phyloP scores from a whole-genome alignment of 768 basidiomycete genomes.

The Boletus sp. region DNA sequence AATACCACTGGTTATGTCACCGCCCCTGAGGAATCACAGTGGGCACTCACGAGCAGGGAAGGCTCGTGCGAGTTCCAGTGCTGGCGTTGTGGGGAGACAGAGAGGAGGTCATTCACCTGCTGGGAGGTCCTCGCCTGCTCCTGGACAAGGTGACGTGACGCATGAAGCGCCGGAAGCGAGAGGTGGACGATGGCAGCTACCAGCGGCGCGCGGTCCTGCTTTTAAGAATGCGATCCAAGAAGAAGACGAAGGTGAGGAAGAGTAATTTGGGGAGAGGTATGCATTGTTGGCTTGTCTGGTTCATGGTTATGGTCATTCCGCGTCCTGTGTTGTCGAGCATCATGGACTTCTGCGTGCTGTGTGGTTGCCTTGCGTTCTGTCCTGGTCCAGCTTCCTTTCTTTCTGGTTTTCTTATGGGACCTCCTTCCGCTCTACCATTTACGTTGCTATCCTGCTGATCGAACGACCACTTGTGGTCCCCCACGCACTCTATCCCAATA shows the following conservation, averaged over 20 bases:
- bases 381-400: not conserved
- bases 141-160: slow-evolving; percentile 40
- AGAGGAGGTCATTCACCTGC: slow-evolving; percentile 60
- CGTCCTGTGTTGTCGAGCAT: slow-evolving; percentile 12
- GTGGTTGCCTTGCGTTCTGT: slow-evolving; percentile 6
- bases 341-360: slow-evolving; percentile 8
- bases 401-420: slow-evolving; percentile 6
- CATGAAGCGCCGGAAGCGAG: slow-evolving; percentile 52
- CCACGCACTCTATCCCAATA: slow-evolving; percentile 4
- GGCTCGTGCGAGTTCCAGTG: slow-evolving; percentile 22
- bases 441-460: slow-evolving; percentile 20
- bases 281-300: slow-evolving; percentile 1
- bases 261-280: slow-evolving; percentile 30
- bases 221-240: slow-evolving; percentile 76
- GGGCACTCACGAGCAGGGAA: slow-evolving; percentile 38
- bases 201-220: slow-evolving; percentile 65
- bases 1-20: slow-evolving; percentile 43
- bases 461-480: slow-evolving; percentile 4
- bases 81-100: slow-evolving; percentile 33
- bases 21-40: slow-evolving; percentile 49
- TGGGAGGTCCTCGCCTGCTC: slow-evolving; percentile 60
- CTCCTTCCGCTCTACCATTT: not conserved
- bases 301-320: slow-evolving; percentile 2
- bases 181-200: slow-evolving; percentile 65
- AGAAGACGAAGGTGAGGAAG: slow-evolving; percentile 84